Percentiles rank a stretch among this genome's conserved stretches.
phyloP scores from a whole-genome alignment of 805 yeast genomes.

The Myxozyma geophila region DNA sequence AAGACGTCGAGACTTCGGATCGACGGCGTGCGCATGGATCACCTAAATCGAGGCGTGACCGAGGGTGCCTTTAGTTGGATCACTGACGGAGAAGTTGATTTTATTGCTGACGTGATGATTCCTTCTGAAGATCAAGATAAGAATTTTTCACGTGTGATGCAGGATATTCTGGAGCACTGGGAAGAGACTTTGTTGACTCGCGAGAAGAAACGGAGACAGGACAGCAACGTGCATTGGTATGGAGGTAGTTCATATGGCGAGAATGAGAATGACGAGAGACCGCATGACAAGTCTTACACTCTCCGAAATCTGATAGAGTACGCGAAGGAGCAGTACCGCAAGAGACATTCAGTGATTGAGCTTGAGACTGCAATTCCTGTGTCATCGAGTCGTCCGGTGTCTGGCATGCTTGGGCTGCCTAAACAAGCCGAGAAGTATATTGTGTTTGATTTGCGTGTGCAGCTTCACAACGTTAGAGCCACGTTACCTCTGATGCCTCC shows the following conservation, averaged over 20 bases:
- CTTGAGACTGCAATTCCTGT: slow-evolving; percentile 8
- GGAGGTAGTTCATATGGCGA: not conserved
- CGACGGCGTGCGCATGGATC: slow-evolving; percentile 85
- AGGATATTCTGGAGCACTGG: slow-evolving; percentile 50
- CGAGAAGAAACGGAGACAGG: slow-evolving; percentile 9
- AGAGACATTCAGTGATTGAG: slow-evolving; percentile 6
- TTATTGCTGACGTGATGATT: slow-evolving; percentile 86
- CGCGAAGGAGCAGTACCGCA: slow-evolving; percentile 4
- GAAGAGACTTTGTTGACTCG: slow-evolving; percentile 42
- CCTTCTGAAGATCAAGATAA: slow-evolving; percentile 66
- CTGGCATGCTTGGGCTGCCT: not conserved
- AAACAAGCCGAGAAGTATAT: slow-evolving; percentile 46
- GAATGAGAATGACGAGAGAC: slow-evolving; percentile 31
- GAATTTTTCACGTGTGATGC: slow-evolving; percentile 46
- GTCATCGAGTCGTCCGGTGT: slow-evolving; percentile 4
- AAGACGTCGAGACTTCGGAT: slow-evolving; percentile 78
- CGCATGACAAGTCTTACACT: slow-evolving; percentile 4
- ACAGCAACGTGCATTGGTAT: slow-evolving; percentile 1
- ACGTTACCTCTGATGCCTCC: slow-evolving; percentile 82
- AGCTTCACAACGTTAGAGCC: slow-evolving; percentile 85
- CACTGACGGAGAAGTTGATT: slow-evolving; percentile 85
- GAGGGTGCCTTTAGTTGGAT: slow-evolving; percentile 98
- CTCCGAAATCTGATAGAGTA: slow-evolving; percentile 18
- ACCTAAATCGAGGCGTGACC: slow-evolving; percentile 82
- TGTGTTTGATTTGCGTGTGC: slow-evolving; percentile 77